Percentiles rank a stretch among this genome's conserved stretches.
Conservation (phyloP, 805 yeast species). For the Kodamaea leandrae region DNA sequence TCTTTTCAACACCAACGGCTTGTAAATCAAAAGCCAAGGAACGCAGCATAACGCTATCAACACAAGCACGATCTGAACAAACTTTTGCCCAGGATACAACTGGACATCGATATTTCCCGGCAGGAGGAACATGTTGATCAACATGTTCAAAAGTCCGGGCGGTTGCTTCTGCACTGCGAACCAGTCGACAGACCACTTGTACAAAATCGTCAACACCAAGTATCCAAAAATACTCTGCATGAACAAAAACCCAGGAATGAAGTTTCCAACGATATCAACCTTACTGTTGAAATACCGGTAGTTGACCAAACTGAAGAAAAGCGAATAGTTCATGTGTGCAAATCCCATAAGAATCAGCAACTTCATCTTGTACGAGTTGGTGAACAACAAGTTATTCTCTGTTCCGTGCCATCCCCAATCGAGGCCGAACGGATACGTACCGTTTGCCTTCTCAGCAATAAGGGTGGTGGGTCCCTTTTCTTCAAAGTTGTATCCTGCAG, state of each 20-base stretch:
- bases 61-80: conserved; percentile 69
- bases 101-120: conserved; percentile 87
- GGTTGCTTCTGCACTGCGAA: conserved; percentile 70
- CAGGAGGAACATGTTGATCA: conserved; percentile 90
- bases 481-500: conserved; percentile 65
- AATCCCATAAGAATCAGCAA: conserved; percentile 93
- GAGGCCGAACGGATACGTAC: conserved; percentile 77
- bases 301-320: conserved; percentile 80
- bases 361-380: conserved; percentile 97
- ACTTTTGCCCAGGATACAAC: conserved; percentile 75
- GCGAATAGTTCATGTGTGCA: conserved; percentile 90
- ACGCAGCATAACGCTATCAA: conserved; percentile 82
- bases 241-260: conserved; percentile 88
- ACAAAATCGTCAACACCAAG: conserved; percentile 76
- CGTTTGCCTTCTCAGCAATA: conserved; percentile 60
- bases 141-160: conserved; percentile 91
- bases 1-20: conserved; percentile 72
- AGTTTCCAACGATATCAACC: conserved; percentile 88
- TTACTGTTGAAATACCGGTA: conserved; percentile 62
- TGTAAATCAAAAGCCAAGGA: conserved; percentile 84
- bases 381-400: conserved; percentile 83
- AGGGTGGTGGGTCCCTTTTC: conserved; percentile 45
- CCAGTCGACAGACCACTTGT: conserved; percentile 97
- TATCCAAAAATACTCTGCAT: conserved; percentile 98
- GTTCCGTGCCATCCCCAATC: conserved; percentile 98